phyloP scores from a whole-genome alignment of 768 basidiomycete species.

The Hygrophoropsis aurantiaca region DNA sequence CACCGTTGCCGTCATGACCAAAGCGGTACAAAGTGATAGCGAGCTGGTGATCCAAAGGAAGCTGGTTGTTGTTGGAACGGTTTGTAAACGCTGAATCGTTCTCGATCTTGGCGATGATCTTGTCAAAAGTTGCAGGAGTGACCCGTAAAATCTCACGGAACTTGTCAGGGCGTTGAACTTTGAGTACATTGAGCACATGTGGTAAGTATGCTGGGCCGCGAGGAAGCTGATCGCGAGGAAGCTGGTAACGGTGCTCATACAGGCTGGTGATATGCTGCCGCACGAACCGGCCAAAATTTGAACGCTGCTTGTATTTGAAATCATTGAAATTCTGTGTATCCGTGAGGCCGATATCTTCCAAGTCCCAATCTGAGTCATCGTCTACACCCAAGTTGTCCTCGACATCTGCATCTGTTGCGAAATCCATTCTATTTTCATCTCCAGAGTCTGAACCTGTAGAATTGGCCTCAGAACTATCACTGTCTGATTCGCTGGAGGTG shows the following conservation, averaged over 20 bases:
- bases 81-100: constrained; percentile 29
- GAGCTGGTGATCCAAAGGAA: constrained; percentile 30
- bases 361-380: no score
- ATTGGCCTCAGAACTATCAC: constrained; percentile 18
- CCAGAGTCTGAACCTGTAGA: no score
- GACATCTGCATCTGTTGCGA: no score
- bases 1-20: constrained; percentile 43
- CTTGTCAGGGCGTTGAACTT: background rate
- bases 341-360: no score
- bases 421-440: no score
- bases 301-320: no score
- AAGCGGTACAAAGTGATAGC: constrained; percentile 40
- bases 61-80: constrained; percentile 24
- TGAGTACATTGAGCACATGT: background rate
- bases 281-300: no score
- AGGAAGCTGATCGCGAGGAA: no score
- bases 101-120: background rate
- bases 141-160: background rate
- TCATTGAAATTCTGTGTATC: no score
- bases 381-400: no score
- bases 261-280: no score
- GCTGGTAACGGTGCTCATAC: no score
- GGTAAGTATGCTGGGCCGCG: background rate
- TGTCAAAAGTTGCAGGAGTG: background rate
- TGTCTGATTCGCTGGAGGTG: constrained; percentile 7